Conservation (phyloP, 2,329 filamentous ascomycete species). For the Fusarium domesticum region DNA sequence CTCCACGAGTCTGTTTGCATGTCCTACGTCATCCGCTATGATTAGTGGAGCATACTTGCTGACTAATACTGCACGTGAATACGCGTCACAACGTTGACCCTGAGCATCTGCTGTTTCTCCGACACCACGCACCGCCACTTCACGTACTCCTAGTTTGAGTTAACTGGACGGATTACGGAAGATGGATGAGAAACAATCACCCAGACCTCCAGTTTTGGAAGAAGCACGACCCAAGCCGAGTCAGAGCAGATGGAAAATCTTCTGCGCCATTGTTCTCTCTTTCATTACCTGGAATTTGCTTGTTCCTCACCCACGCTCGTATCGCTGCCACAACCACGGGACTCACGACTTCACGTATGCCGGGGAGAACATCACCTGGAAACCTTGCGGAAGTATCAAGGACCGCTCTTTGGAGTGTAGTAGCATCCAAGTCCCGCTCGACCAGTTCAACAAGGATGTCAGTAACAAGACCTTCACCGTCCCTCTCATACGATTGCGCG, state of each 20-base stretch:
- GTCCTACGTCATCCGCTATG: too few species aligned
- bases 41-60: too few species aligned
- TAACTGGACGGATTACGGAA: too few species aligned
- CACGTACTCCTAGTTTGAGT: too few species aligned
- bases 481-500: conserved; percentile 44
- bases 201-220: background rate
- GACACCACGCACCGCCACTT: too few species aligned
- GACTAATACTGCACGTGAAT: too few species aligned
- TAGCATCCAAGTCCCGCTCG: conserved; percentile 44
- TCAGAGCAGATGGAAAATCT: conserved; percentile 13
- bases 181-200: conserved; percentile 12
- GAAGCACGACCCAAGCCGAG: background rate
- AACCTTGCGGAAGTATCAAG: conserved; percentile 37
- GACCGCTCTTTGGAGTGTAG: conserved; percentile 41
- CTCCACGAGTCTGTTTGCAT: too few species aligned
- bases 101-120: too few species aligned
- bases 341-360: conserved; percentile 4
- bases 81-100: too few species aligned
- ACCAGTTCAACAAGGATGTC: conserved; percentile 40
- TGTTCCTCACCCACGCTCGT: conserved; percentile 3
- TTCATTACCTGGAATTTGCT: conserved; percentile 11
- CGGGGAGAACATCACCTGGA: conserved; percentile 32
- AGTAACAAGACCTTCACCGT: conserved; percentile 41
- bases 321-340: conserved; percentile 9
- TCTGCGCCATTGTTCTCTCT: conserved; percentile 7